Base-by-base conservation (phyloP, 23 red algal species). In the Gracilaria gracilis region DNA sequence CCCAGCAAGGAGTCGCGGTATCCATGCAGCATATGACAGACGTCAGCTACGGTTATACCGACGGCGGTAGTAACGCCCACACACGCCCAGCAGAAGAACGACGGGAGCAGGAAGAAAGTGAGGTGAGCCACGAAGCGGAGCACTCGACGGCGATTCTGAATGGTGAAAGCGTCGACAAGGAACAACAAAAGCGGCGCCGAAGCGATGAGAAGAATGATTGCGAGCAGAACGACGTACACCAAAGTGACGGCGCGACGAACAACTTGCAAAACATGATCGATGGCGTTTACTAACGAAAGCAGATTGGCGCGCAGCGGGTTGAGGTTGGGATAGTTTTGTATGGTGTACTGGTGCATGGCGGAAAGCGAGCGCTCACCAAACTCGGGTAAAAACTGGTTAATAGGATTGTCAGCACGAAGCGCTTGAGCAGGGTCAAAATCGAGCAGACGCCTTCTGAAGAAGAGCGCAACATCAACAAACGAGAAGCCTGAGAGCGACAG, bases 31-130 rank as follows among this genome's bases (percentile, higher is more conserved):
- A 69, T 67, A 17, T 66, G 70, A 53, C 87, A 90, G 5, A 90
- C 64, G 55, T 90, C 87, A 9, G 71, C 57, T 9, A 90, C 37
- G 3, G 75, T 80, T 0, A 74, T 74, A 31, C 87, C 87, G 15
- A 90, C 76, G 14, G 73, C 87, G 24, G 87, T 50, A 16, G 76
- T 90, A 29, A 90, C 75, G 39, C 87, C 87, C 67, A 90, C 71
- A n/a, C 71, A 70, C 16, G 76, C 57, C 87, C 87, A 90, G 32
- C 67, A 70, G 74, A 90, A 74, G 9, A 90, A 48, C 70, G 57
- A 38, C 19, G 87, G 87, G 12, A 90, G 31, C 13, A 90, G 21
- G 6, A 90, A 42, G 74, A 90, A 76, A 6, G 39, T 57, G 57
- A 90, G 46, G 53, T 90, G 76, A 19, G 71, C 49, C 50, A 87